Percentiles rank a stretch among this genome's conserved stretches.
These are phyloP conservation scores for Blastocystis sp. DNA, from an alignment of 352 stramenopile genomes.

Conservation along the genomic window DNA sequence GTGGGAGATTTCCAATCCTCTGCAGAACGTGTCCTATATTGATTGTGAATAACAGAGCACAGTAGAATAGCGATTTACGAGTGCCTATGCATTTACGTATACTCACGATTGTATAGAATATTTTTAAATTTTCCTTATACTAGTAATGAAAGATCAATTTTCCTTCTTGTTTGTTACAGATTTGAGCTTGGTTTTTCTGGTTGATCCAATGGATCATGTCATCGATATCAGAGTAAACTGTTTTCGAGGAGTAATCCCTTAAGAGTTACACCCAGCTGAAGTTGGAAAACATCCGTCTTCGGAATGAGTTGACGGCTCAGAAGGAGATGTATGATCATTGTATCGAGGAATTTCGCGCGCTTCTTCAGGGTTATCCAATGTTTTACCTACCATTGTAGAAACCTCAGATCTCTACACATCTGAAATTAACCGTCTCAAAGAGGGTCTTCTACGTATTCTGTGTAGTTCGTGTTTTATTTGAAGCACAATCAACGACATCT, in stretches of 20 bases:
- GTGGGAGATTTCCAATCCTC: not conserved
- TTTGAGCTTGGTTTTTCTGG: not conserved
- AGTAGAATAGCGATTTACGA: not conserved
- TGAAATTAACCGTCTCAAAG: not conserved
- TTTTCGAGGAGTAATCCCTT: not conserved
- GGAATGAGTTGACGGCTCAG: not conserved
- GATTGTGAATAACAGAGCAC: not conserved
- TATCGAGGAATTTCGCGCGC: not conserved
- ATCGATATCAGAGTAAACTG: not conserved
- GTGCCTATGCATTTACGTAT: not conserved
- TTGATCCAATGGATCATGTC: not conserved
- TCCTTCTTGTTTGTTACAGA: not conserved
- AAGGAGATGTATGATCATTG: not conserved
- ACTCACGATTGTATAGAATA: not conserved
- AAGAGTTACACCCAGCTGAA: conserved; percentile 48
- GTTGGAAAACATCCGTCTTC: conserved; percentile 38
- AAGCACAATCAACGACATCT: not conserved
- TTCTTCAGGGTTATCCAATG: not conserved
- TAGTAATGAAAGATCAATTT: not conserved
- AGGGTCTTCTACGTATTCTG: not conserved
- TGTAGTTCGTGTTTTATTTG: not conserved
- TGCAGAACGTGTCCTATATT: not conserved
- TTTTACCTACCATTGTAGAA: not conserved
- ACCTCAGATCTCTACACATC: not conserved
- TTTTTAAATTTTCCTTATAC: not conserved